Conservation (phyloP, 2,329 filamentous ascomycete species). For the Alternaria consortialis region DNA sequence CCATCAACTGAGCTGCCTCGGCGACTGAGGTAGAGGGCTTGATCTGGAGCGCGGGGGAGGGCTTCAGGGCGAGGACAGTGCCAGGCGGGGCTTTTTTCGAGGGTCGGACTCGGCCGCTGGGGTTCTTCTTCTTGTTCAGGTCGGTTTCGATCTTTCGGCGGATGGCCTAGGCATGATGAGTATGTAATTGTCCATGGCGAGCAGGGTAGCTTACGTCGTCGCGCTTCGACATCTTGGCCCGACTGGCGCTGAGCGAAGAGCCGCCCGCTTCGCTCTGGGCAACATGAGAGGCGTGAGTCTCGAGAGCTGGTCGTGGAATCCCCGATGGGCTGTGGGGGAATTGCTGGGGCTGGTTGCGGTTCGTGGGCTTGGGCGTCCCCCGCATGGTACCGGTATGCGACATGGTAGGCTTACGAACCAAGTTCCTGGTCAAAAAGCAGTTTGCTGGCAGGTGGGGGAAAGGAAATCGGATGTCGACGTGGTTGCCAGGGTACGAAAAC, state of each 20-base stretch:
- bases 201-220: conserved; percentile 80
- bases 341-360: conserved; percentile 62
- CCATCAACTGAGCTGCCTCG: conserved; percentile 98
- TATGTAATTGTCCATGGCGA: conserved; percentile 7
- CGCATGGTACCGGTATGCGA: conserved; percentile 71
- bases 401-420: conserved; percentile 53
- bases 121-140: conserved; percentile 95
- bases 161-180: conserved; percentile 73
- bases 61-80: conserved; percentile 93
- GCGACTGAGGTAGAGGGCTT: conserved; percentile 93
- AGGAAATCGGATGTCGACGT: conserved; percentile 29
- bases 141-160: conserved; percentile 96
- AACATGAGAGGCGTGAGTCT: conserved; percentile 58
- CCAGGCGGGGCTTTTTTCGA: conserved; percentile 94
- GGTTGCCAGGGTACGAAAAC: conserved; percentile 42
- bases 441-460: conserved; percentile 25
- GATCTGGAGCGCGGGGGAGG: conserved; percentile 95
- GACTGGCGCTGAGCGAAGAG: conserved; percentile 87
- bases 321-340: conserved; percentile 72
- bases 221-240: conserved; percentile 95
- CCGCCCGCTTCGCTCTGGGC: conserved; percentile 66
- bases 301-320: conserved; percentile 77
- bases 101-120: conserved; percentile 78
- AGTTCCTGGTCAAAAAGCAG: not conserved
- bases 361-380: conserved; percentile 76